phyloP scores from a whole-genome alignment of 2,329 filamentous ascomycete genomes.

The Nigrograna mackinnonii region DNA sequence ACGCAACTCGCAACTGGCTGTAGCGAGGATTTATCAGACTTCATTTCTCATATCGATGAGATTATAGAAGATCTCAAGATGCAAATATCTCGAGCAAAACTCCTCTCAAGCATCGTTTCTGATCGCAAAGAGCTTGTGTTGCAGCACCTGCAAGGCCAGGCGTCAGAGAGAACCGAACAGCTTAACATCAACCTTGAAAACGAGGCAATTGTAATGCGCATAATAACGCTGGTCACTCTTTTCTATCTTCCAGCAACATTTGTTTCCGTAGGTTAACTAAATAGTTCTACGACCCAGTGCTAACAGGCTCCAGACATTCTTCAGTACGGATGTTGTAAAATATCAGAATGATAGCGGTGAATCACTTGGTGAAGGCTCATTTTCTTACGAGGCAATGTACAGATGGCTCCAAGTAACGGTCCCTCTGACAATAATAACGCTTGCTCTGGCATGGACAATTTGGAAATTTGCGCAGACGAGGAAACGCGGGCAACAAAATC shows the following conservation, averaged over 20 bases:
- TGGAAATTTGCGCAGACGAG: slow-evolving; percentile 13
- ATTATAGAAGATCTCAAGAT: slow-evolving; percentile 42
- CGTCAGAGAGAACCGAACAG: slow-evolving; percentile 21
- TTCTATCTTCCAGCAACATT: slow-evolving; percentile 31
- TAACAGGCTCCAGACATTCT: slow-evolving; percentile 37
- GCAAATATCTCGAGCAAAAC: slow-evolving; percentile 38
- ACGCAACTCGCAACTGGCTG: slow-evolving; percentile 6
- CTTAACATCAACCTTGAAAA: slow-evolving; percentile 23
- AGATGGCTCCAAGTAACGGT: slow-evolving; percentile 44
- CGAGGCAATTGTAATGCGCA: slow-evolving; percentile 29
- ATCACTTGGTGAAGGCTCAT: slow-evolving; percentile 17
- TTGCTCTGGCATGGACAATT: slow-evolving; percentile 18
- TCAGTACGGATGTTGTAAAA: slow-evolving; percentile 45
- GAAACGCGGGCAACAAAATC: too few relatives aligned
- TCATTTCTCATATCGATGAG: slow-evolving; percentile 29
- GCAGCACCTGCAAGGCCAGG: slow-evolving; percentile 28
- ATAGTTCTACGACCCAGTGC: too few relatives aligned
- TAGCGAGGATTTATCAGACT: slow-evolving; percentile 13
- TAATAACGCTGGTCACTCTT: slow-evolving; percentile 27
- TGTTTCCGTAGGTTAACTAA: slow-evolving; percentile 22
- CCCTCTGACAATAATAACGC: slow-evolving; percentile 40
- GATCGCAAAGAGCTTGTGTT: slow-evolving; percentile 39
- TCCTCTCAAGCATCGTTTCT: slow-evolving; percentile 37
- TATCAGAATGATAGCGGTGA: slow-evolving; percentile 32
- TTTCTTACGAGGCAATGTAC: slow-evolving; percentile 31